These are phyloP conservation scores for Pterocarpus santalinus DNA, from an alignment of 306 rosid species.

Conservation along the genomic window DNA sequence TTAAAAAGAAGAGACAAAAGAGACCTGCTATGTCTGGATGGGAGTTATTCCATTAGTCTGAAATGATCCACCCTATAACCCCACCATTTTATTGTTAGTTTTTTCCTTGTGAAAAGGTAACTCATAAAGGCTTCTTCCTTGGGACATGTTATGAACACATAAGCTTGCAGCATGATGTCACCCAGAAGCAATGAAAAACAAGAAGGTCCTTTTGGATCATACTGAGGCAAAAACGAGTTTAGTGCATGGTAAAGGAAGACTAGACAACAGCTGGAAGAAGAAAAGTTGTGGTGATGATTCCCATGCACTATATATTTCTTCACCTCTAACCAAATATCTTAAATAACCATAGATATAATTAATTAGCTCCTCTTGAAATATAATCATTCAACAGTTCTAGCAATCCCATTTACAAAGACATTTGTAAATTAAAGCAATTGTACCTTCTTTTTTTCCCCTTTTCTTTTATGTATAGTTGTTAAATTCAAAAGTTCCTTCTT, in stretches of 20 bases:
- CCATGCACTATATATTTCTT: conserved; percentile 24
- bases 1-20: conserved; percentile 54
- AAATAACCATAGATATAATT: background rate
- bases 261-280: background rate
- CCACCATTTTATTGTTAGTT: conserved; percentile 41
- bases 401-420: background rate
- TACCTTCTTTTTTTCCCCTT: background rate
- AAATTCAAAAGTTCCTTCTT: too few relatives aligned
- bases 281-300: background rate
- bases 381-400: conserved; percentile 4
- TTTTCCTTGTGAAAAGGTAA: conserved; percentile 39
- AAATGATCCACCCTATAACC: conserved; percentile 46
- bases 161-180: conserved; percentile 55
- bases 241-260: conserved; percentile 21
- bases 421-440: background rate
- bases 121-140: conserved; percentile 34
- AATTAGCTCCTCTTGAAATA: background rate
- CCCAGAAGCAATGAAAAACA: conserved; percentile 22
- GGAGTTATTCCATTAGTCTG: conserved; percentile 28
- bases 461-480: background rate
- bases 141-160: conserved; percentile 40
- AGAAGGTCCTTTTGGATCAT: conserved; percentile 38
- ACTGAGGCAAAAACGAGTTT: conserved; percentile 10
- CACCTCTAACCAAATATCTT: background rate
- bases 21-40: conserved; percentile 33